Base-by-base conservation (phyloP, 345 rosid genomes). In the Boechera retrofracta region DNA sequence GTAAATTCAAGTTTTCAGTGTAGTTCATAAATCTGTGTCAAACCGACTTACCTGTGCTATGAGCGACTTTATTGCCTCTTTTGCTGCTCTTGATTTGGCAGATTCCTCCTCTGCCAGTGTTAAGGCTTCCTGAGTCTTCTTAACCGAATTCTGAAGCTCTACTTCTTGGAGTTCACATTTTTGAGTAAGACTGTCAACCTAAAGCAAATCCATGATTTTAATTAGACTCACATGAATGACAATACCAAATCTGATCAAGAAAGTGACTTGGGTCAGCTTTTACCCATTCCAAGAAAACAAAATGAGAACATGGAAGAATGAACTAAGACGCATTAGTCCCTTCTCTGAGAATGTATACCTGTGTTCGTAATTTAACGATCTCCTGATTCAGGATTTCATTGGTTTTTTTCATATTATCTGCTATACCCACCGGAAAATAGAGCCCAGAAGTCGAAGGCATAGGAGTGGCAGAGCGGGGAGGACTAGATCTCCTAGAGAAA, bases 401-500 rank as follows among this genome's bases (percentile, higher is more conserved):
- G 6, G 94, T 95, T 77, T 91, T 95, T 83, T 87, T 95, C 89
- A 92, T 80, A 80, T 94, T 88, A 81, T 92, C 98, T 8, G 88
- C 81, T 55, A 89, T 75, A 74, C 96, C 90, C 71, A 87, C 94
- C 2, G 99, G 89, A 62, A 92, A 95, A 32, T 96, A 92, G 79
- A 95, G 89, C 29, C 99, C 99, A 0, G 97, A 85, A 28, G 94
- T 89, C 12, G 97, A 88, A 71, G 97, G 98, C 80, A 95, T 86
- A 53, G 98, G 98, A 31, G 98, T 95, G 24, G 96, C 97, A 68
- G 94, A 89, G 72, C 97, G 96, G 13, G 97, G 99, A 35, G 99
- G 98, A 69, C 99, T 95, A 68, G 94, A 86, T 81, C 87, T 92
- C 87, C 97, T 86, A 4, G 98, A 92, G 84, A 95, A 93, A 81